Percentiles rank a stretch among this genome's conserved stretches.
phyloP scores from a whole-genome alignment of 768 basidiomycete genomes.

The Naganishia vaughanmartiniae region DNA sequence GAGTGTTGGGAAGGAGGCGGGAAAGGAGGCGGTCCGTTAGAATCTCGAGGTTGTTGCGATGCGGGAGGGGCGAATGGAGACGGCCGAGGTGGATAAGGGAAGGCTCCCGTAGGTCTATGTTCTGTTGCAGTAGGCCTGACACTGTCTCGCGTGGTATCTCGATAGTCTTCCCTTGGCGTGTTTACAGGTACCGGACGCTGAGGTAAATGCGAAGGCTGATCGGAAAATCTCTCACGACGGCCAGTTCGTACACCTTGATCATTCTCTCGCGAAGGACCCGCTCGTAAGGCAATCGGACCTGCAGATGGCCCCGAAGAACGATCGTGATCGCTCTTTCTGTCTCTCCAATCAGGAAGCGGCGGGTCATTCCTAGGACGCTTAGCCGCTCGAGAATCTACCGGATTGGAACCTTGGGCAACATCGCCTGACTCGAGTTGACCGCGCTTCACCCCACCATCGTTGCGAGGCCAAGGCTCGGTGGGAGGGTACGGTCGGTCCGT shows the following conservation, averaged over 20 bases:
- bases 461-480: too few species aligned
- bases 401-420: not conserved
- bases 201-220: not conserved
- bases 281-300: too few species aligned
- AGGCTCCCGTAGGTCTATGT: not conserved
- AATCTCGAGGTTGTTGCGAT: not conserved
- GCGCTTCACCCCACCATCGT: not conserved
- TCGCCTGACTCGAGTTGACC: not conserved
- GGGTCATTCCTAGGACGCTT: constrained; percentile 7
- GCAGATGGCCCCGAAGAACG: too few species aligned
- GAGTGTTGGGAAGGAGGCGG: constrained; percentile 10
- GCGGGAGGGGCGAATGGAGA: not conserved
- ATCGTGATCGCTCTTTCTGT: too few species aligned
- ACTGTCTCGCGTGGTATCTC: not conserved
- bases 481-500: too few species aligned
- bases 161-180: not conserved
- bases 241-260: not conserved
- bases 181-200: not conserved
- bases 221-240: not conserved
- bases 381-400: not conserved
- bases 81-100: not conserved
- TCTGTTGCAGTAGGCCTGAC: not conserved
- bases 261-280: not conserved
- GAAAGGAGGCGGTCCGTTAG: not conserved
- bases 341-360: not conserved